Evolutionary conservation across 768 basidiomycete genomes (phyloP), one percentile per base, ranked within the genome.

Genomic region (Fibroporia radiculosa): DNA sequence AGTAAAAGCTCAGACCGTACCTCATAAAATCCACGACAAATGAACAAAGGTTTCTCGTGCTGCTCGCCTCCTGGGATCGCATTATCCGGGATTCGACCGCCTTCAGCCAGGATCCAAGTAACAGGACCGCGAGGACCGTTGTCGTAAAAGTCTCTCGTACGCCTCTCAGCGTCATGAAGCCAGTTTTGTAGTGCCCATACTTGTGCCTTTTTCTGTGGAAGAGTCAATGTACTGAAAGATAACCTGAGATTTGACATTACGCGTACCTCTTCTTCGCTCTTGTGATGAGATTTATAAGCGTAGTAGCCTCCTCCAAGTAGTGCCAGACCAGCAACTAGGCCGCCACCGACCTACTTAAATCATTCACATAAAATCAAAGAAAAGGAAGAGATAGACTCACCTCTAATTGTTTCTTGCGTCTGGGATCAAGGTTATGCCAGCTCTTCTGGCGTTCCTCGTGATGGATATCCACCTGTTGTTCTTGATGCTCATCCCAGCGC

Each of bases 91-190:
- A 86, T 81, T 26, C 68, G 57, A 54, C 66, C 77, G 40, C 82
- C 82, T 32, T 76, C 64, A 29, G 66, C 73, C 39, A 80, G 68
- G 27, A 84, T 53, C 85, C 85, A 89, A 18, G 74, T 75, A 11
- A 70, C 68, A 3, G 81, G 78, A 1, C 58, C 67, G 0, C 59
- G 57, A 16, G 70, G 69, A 0, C 72, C 73, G 16, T 70, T 59
- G 11, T 56, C 54, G 52, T 67, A 59, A 65, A 69, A 82, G 8
- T 68, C 62, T 5, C 67, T 60, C 10, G 79, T 77, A 48, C 78
- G 77, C n/a, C 36, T 45, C 51, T 73, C 66, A 4, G 83, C 80
- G 0, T 80, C 81, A 5, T 64, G 50, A 18, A 76, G 33, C 84
- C 85, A 87, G 25, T 67, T 67, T 45, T 63, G 60, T 5, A 62